These are phyloP conservation scores for Auricularia sp. DNA, from an alignment of 768 basidiomycete genomes.

Conservation along the genomic window DNA sequence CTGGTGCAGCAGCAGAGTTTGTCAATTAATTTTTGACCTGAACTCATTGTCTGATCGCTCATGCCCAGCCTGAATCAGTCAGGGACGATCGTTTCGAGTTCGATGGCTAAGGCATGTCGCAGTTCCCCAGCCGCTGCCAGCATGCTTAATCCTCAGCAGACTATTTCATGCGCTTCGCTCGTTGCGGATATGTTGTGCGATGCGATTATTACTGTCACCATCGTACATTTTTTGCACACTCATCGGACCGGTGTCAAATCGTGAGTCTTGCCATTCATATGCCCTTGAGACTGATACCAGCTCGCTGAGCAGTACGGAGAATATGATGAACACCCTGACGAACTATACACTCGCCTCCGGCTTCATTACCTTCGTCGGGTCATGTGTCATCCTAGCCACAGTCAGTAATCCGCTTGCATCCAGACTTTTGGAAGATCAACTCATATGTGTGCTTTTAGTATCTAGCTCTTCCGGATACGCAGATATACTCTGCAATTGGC, in stretches of 20 bases:
- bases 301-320: background rate
- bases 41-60: no score
- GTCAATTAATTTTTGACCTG: no score
- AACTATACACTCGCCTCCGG: conserved; percentile 1
- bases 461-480: background rate
- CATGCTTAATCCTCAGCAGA: background rate
- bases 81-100: background rate
- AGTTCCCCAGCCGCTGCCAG: background rate
- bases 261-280: background rate
- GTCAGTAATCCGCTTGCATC: conserved; percentile 1
- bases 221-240: background rate
- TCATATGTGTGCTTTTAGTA: background rate
- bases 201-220: background rate
- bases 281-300: no score
- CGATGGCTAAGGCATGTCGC: background rate
- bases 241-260: background rate
- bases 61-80: background rate
- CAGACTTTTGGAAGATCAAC: background rate
- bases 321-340: background rate
- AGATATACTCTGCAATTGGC: conserved; percentile 1
- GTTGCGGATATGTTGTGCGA: background rate
- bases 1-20: no score
- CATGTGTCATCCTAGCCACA: conserved; percentile 7
- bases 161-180: background rate
- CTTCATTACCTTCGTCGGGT: background rate